Conservation (phyloP, 75 land plant genomes). For the Larix kaempferi region DNA sequence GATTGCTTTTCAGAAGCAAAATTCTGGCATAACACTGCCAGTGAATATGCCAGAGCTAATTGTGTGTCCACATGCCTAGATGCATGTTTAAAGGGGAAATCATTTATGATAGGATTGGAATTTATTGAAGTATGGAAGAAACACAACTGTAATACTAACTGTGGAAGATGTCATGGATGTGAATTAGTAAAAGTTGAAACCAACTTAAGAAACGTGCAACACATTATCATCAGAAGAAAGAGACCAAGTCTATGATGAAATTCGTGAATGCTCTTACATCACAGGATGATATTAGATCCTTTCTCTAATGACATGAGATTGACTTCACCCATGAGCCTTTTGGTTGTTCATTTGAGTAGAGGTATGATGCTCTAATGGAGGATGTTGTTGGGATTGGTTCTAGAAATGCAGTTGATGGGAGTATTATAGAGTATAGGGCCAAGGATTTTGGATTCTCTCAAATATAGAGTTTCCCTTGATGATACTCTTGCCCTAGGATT, state of each 20-base stretch:
- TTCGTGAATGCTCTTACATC: constrained; percentile 49
- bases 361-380: too few species aligned
- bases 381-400: too few species aligned
- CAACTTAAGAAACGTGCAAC: constrained; percentile 32
- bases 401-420: too few species aligned
- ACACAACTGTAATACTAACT: background rate
- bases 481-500: too few species aligned
- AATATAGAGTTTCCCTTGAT: too few species aligned
- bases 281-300: constrained; percentile 24
- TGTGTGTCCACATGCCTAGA: constrained; percentile 37
- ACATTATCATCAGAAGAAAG: constrained; percentile 27
- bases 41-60: constrained; percentile 39
- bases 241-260: constrained; percentile 41
- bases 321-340: too few species aligned
- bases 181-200: constrained; percentile 16
- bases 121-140: constrained; percentile 10
- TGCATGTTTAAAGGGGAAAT: constrained; percentile 21
- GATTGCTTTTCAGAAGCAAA: constrained; percentile 56
- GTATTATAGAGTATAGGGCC: too few species aligned
- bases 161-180: background rate
- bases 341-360: too few species aligned
- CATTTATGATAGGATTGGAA: constrained; percentile 14
- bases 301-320: constrained; percentile 27
- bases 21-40: constrained; percentile 43
- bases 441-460: too few species aligned